A percentile compares a stretch with the other conserved stretches of the same genome.
Conservation (phyloP, 192 early-diverging fungal species). For the Coemansia sp. region DNA sequence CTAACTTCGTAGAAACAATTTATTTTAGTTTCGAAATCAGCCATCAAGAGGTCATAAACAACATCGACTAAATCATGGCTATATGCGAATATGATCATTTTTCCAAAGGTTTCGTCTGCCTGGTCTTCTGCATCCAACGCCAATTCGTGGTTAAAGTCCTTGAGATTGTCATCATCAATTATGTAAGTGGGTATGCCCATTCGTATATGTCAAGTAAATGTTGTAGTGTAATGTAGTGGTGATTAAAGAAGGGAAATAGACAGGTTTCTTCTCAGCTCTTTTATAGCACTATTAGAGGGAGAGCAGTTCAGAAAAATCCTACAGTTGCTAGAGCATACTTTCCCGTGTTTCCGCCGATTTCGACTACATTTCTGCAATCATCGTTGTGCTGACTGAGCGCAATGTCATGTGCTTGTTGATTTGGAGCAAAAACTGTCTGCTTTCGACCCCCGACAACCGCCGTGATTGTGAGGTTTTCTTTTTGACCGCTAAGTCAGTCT, state of each 20-base stretch:
- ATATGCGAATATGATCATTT: neutral
- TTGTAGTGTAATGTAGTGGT: neutral
- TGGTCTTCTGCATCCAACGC: neutral
- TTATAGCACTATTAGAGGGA: neutral
- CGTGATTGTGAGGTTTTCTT: neutral
- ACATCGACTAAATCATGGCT: neutral
- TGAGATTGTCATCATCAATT: neutral
- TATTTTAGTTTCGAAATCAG: no score
- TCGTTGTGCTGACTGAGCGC: neutral
- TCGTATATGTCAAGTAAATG: neutral
- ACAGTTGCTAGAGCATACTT: neutral
- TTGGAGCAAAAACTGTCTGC: neutral
- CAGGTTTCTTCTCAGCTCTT: neutral
- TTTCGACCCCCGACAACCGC: neutral
- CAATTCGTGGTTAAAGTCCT: neutral
- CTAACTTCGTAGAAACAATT: neutral
- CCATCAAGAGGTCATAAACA: no score
- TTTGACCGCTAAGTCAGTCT: neutral
- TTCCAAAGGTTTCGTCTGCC: neutral
- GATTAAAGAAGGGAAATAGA: neutral
- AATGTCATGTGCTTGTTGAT: neutral
- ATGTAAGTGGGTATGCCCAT: neutral
- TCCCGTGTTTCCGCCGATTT: neutral
- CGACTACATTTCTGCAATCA: no score
- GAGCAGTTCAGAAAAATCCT: neutral